Conservation (phyloP, 176 grass and related monocot species). For the Juncus inflexus region DNA sequence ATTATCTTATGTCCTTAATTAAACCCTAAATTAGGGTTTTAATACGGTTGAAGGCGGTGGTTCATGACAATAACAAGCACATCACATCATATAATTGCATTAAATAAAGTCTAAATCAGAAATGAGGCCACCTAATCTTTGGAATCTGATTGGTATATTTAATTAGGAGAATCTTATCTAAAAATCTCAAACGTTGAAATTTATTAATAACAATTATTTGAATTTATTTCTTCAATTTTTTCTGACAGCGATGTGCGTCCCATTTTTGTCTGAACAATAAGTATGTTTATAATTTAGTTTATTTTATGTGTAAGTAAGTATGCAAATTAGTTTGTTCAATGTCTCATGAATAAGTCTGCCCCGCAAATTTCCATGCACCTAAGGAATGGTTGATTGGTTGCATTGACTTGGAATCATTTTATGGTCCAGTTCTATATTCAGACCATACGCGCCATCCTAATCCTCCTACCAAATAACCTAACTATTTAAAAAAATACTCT, state of each 20-base stretch:
- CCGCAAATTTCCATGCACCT: too few relatives aligned
- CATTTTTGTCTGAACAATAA: not conserved
- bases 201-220: constrained; percentile 2
- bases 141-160: constrained; percentile 21
- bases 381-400: too few relatives aligned
- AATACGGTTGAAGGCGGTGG: not conserved
- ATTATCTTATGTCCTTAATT: constrained; percentile 19
- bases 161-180: constrained; percentile 24
- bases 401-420: not conserved
- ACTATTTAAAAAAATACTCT: not conserved
- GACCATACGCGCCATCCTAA: constrained; percentile 7
- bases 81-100: constrained; percentile 12
- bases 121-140: constrained; percentile 15
- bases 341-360: too few relatives aligned
- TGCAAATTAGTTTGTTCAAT: too few relatives aligned
- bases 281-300: too few relatives aligned
- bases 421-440: constrained; percentile 1
- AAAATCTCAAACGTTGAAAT: constrained; percentile 5
- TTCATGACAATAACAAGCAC: constrained; percentile 15
- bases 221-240: not conserved
- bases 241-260: constrained; percentile 19
- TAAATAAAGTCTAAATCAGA: constrained; percentile 11
- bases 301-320: too few relatives aligned
- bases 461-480: constrained; percentile 5
- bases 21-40: not conserved